These are phyloP conservation scores for Eucalyptus rudis DNA, from an alignment of 345 rosid genomes.

Conservation along the genomic window DNA sequence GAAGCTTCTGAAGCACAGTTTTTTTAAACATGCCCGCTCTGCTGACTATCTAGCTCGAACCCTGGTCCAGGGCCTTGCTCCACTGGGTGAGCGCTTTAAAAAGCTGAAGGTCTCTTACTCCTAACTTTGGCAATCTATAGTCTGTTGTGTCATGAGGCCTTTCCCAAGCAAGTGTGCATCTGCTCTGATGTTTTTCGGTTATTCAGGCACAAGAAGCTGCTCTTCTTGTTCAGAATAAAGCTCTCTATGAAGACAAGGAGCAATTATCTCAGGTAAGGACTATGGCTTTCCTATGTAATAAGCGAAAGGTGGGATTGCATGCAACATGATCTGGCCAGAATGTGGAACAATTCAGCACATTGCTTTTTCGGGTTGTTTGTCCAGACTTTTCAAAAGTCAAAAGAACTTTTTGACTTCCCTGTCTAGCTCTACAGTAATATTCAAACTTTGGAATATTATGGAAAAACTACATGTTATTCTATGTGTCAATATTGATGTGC, in stretches of 20 bases:
- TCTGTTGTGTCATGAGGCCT: neutral
- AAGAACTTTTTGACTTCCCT: neutral
- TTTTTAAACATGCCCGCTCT: slow-evolving; percentile 74
- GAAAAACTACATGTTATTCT: neutral
- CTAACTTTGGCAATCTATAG: neutral
- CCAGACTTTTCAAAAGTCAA: neutral
- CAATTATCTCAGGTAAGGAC: slow-evolving; percentile 76
- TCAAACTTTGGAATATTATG: neutral
- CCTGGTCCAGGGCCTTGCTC: slow-evolving; percentile 63
- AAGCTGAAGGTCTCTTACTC: slow-evolving; percentile 49
- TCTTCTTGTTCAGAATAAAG: slow-evolving; percentile 78
- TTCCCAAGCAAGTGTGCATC: neutral
- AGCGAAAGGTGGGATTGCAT: neutral
- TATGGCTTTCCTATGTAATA: neutral
- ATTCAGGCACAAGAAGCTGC: slow-evolving; percentile 83
- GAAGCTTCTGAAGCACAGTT: slow-evolving; percentile 84
- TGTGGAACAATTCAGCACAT: neutral
- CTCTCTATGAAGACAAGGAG: slow-evolving; percentile 69
- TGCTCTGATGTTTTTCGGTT: neutral
- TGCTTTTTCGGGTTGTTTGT: neutral
- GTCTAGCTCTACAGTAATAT: neutral
- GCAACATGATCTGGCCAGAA: neutral
- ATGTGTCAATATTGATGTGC: neutral
- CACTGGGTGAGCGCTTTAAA: slow-evolving; percentile 89
- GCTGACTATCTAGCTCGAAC: slow-evolving; percentile 46